Evolutionary conservation across 2,329 filamentous ascomycete species (phyloP).

Genomic region (Exophiala sideris): DNA sequence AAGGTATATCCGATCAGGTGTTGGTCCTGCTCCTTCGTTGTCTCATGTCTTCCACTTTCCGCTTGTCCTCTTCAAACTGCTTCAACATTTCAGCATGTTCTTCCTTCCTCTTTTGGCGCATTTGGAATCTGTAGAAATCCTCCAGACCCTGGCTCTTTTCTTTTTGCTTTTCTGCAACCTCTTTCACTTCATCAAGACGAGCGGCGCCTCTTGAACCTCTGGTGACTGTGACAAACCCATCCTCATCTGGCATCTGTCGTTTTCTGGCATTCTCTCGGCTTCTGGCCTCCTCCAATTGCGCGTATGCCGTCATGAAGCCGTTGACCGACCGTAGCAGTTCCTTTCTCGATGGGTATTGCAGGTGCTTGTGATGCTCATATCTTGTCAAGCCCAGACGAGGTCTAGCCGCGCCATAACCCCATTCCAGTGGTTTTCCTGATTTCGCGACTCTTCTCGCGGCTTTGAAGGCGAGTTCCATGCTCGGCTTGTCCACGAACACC

Average conservation of each 20-base stretch:
- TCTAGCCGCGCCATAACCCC: conserved; percentile 62
- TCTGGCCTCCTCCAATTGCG: conserved; percentile 63
- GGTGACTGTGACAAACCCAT: conserved; percentile 91
- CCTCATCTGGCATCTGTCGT: conserved; percentile 81
- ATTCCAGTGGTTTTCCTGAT: conserved; percentile 57
- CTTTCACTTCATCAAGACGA: conserved; percentile 65
- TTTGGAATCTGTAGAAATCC: conserved; percentile 83
- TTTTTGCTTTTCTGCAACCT: conserved; percentile 54
- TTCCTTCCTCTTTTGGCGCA: conserved; percentile 73
- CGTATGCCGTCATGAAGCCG: conserved; percentile 79
- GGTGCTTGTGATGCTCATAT: conserved; percentile 64
- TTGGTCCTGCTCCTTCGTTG: conserved; percentile 62
- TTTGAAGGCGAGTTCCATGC: conserved; percentile 72
- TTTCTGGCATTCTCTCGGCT: conserved; percentile 59
- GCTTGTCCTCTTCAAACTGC: conserved; percentile 73
- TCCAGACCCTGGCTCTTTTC: conserved; percentile 63
- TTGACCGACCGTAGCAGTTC: conserved; percentile 73
- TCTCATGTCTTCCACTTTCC: conserved; percentile 68
- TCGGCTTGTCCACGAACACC: conserved; percentile 77
- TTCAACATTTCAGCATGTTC: conserved; percentile 66
- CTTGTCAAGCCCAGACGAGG: conserved; percentile 53
- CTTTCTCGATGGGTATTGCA: conserved; percentile 66
- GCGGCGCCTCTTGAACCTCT: conserved; percentile 72
- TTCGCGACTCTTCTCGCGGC: conserved; percentile 63
- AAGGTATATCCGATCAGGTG: conserved; percentile 4